Base-by-base conservation (phyloP, 1,139 yeast genomes). In the Dujonia santamariae region DNA sequence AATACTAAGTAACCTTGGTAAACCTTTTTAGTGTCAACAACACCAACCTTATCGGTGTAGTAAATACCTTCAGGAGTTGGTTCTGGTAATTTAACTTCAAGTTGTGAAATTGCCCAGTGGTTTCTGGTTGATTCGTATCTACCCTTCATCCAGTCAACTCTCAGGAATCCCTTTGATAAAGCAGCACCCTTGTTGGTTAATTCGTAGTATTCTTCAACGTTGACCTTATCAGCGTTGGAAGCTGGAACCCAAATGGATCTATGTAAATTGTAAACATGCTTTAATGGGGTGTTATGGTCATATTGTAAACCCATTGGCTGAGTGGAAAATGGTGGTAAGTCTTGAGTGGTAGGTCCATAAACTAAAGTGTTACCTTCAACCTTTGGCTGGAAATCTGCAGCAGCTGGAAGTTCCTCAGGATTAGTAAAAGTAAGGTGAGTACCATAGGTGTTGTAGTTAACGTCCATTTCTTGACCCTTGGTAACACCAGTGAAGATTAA, bases 1-100 rank as follows among this genome's bases (percentile, higher is more conserved):
- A 92, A 58, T 28, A 80, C 67, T 37, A 87, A 62, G 41, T 69
- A 75, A 33, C 58, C 51, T 37, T 71, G 61, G 12, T 71, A 50
- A 27, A 73, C 62, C 42, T 70, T 68, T 39, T 85, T 84, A 4
- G 97, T 85, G 7, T 96, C 81, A n/a, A 92, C 96, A 61, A 86
- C 85, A 18, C 98, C 98, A 19, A 92, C 96, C 47, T 84, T 75
- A 58, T 92, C 98, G 16, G 87, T 81, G 54, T 68, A 86, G 63
- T 85, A 92, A 45, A 72, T 64, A 34, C 81, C 79, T 37, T 81
- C 85, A 5, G 72, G 71, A 42, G 85, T 65, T 42, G 78, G 81
- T n/a, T 30, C 33, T 18, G 38, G 38, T 18, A 36, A 30, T 30
- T 32, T 32, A 15, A 36, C 15, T 5, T 36, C 38, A 42, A 87